Base-by-base conservation (phyloP, 176 grass and related monocot genomes). In the Ensete glaucum region DNA sequence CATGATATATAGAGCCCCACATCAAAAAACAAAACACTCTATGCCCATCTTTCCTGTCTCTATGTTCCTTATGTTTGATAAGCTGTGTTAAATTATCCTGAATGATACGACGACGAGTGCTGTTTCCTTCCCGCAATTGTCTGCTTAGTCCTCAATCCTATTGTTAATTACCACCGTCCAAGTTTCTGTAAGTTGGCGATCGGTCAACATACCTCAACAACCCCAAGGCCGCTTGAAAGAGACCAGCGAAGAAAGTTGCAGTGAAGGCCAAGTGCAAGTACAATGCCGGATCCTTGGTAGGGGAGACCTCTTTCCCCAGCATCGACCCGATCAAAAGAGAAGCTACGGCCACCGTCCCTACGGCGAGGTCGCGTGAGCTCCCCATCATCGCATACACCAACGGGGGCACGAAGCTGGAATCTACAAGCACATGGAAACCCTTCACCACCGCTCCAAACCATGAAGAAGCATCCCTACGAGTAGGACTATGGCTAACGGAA, bases 321-420 rank as follows among this genome's bases (percentile, higher is more conserved):
- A 92, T 90, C 50, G 93, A 90, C 0, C 29, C 79, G 62, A 92
- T 85, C 73, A 96, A 77, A 62, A 96, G 90, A 77, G 93, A 96
- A 62, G 87, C 81, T n/a, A 96, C 89, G 0, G 93, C 89, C 48
- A 96, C 87, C 50, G 93, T 92, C 20, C 93, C 93, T 48, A 96
- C 93, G 0, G 93, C 93, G 56, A 96, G 83, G 81, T 96, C 93
- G 76, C 77, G 75, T 19, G 90, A 92, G 85, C 93, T 93, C 55
- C 94, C 94, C 90, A 98, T 93, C 85, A 98, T 88, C 14, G 94
- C 88, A 68, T 98, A 98, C 82, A 98, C 94, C 82, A 98, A 76
- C 85, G 94, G 94, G 62, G 94, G 94, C 68, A 98, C 90, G 57
- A 98, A 98, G 88, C 94, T 98, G 27, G 94, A 98, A 87, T 98